Percentiles rank a stretch among this genome's conserved stretches.
phyloP scores from a whole-genome alignment of 768 basidiomycete species.

The Naganishia kalamii region DNA sequence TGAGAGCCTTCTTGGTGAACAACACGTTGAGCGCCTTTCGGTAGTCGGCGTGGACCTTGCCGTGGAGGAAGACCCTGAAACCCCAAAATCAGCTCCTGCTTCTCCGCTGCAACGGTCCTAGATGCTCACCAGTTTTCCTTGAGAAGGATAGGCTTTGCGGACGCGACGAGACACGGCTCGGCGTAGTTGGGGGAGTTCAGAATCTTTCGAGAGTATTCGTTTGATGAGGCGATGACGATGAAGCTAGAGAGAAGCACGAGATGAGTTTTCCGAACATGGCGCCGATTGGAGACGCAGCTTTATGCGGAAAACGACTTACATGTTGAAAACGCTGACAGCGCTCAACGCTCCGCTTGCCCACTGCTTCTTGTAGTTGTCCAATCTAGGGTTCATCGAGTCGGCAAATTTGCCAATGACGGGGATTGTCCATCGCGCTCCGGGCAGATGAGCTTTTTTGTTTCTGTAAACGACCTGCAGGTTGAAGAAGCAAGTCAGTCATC shows the following conservation, averaged over 20 bases:
- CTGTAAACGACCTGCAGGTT: conserved; percentile 62
- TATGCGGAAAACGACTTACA: conserved; percentile 54
- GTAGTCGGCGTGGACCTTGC: conserved; percentile 88
- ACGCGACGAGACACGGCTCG: conserved; percentile 88
- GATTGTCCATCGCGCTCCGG: conserved; percentile 85
- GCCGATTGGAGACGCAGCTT: not conserved
- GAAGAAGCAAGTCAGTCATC: not conserved
- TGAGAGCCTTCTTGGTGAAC: conserved; percentile 78
- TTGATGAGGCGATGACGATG: conserved; percentile 95
- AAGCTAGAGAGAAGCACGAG: conserved; percentile 58
- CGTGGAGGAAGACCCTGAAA: conserved; percentile 88
- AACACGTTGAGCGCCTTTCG: conserved; percentile 81
- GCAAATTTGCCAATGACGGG: conserved; percentile 96
- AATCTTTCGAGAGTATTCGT: conserved; percentile 87
- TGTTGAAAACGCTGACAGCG: conserved; percentile 93
- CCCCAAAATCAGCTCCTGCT: not conserved
- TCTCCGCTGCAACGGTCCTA: not conserved
- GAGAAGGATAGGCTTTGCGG: conserved; percentile 77
- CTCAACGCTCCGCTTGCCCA: conserved; percentile 86
- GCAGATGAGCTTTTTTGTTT: conserved; percentile 78
- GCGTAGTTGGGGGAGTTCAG: conserved; percentile 87
- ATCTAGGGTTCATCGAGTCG: conserved; percentile 80
- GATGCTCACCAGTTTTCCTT: conserved; percentile 72
- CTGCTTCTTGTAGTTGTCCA: conserved; percentile 85
- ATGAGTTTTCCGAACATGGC: not conserved